Percentiles rank a stretch among this genome's conserved stretches.
These are phyloP conservation scores for Xylaria grammica DNA, from an alignment of 495 filamentous ascomycete genomes.

Conservation along the genomic window DNA sequence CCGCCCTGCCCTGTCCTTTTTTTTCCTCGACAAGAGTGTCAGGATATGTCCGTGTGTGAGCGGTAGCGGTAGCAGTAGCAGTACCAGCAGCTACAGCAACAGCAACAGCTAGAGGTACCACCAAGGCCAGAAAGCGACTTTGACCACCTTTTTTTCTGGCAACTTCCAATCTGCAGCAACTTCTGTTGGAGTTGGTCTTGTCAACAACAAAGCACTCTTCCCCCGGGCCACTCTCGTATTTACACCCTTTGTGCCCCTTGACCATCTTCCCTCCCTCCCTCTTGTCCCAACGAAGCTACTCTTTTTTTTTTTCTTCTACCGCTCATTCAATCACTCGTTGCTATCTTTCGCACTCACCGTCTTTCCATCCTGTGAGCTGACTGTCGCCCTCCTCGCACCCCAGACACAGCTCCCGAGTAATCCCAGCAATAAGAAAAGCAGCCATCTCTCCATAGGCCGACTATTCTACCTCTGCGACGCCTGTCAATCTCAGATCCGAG, in stretches of 20 bases:
- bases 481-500: neutral
- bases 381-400: slow-evolving; percentile 17
- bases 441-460: slow-evolving; percentile 5
- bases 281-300: slow-evolving; percentile 39
- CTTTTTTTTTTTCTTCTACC: slow-evolving; percentile 26
- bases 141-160: slow-evolving; percentile 35
- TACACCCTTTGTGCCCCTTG: slow-evolving; percentile 25
- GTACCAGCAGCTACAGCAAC: too few relatives aligned
- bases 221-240: slow-evolving; percentile 33
- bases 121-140: slow-evolving; percentile 33
- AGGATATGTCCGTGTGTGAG: slow-evolving; percentile 25
- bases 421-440: slow-evolving; percentile 10
- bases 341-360: slow-evolving; percentile 22
- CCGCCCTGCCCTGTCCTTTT: slow-evolving; percentile 42
- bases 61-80: slow-evolving; percentile 1
- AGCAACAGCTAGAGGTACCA: slow-evolving; percentile 21
- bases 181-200: slow-evolving; percentile 35
- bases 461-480: slow-evolving; percentile 14
- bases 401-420: slow-evolving; percentile 16
- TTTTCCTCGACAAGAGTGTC: slow-evolving; percentile 25
- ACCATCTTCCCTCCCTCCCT: slow-evolving; percentile 32
- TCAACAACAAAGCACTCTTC: slow-evolving; percentile 39
- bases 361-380: slow-evolving; percentile 19
- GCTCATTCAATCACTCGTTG: slow-evolving; percentile 40
- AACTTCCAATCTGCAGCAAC: slow-evolving; percentile 33